Evolutionary conservation across 2,329 filamentous ascomycete species (phyloP), one percentile per base, ranked within the genome.

Genomic region (Niveomyces coronatus): DNA sequence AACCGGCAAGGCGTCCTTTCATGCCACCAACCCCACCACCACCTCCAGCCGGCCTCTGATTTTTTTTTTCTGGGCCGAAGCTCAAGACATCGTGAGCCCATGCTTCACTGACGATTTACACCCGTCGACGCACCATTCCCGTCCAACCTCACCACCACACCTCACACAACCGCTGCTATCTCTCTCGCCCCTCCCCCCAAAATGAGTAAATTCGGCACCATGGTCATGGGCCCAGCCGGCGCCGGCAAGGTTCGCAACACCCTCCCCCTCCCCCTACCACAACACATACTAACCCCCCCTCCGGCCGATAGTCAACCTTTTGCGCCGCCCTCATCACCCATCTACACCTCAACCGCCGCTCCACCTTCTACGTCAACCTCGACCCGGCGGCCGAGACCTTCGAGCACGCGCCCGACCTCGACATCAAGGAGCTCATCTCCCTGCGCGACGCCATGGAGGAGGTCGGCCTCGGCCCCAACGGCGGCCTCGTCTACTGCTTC

Each of bases 391-490:
- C 91, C 56, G 88, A 95, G 62, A 73, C 80, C 34, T 96, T 98
- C 61, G 80, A 82, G 53, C 94, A 94, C 64, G 71, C 85, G 49
- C 91, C 88, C 16, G 88, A 94, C 58, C 77, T 94, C 53, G 88
- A 95, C 62, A 95, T 95, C 69, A 89, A 87, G 60, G 87, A 95
- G 52, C 75, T 95, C 45, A 94, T 95, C 61, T 85, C 82, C 10
- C 78, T 95, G 44, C 82, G 91, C 55, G 88, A 95, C 71, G 88
- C 91, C 49, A 95, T 95, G 88, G 88, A 94, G 53, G 87, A 95
- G 61, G 79, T 94, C 67, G 78, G 81, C 24, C 71, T 94, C 9
- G 88, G 88, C 5, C 88, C 88, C 43, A 95, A 95, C 54, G 88
- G 88, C 44, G 88, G 87, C 9, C 71, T 95, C 35, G 89, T 95